A percentile compares a stretch with the other conserved stretches of the same genome.
Conservation (phyloP, 208 protist genomes). For the Kentomonas sorsogonicus region DNA sequence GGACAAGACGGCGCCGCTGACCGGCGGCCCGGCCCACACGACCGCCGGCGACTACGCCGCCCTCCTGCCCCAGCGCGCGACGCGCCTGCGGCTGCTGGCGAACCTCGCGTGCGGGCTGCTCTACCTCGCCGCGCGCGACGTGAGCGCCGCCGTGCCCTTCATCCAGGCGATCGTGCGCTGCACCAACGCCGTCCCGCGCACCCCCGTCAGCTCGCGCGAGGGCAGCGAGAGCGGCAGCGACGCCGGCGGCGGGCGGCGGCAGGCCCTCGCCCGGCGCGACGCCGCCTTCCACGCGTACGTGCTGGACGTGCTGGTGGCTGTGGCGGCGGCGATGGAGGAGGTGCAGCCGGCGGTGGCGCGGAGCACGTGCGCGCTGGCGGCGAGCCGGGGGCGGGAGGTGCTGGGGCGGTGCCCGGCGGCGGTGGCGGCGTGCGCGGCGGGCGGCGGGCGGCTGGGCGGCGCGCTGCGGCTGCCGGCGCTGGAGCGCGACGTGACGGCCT, state of each 20-base stretch:
- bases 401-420: constrained; percentile 8
- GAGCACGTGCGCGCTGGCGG: constrained; percentile 28
- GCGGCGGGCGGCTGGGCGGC: constrained; percentile 11
- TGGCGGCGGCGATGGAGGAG: constrained; percentile 41
- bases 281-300: constrained; percentile 30
- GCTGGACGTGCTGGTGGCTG: constrained; percentile 36
- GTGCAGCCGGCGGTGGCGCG: constrained; percentile 26
- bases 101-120: constrained; percentile 29
- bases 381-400: too few relatives aligned
- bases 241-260: background rate
- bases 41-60: constrained; percentile 17
- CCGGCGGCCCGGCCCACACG: constrained; percentile 19
- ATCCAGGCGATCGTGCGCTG: constrained; percentile 28
- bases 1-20: constrained; percentile 16
- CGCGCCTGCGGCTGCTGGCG: constrained; percentile 33
- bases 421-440: constrained; percentile 7
- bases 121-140: constrained; percentile 22
- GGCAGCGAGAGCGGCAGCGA: background rate
- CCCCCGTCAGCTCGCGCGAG: constrained; percentile 10
- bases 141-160: constrained; percentile 28
- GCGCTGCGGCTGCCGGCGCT: background rate
- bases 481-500: constrained; percentile 28
- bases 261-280: constrained; percentile 24
- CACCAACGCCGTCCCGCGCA: constrained; percentile 22
- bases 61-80: constrained; percentile 22